Percentiles rank a stretch among this genome's conserved stretches.
Conservation (phyloP, 1,284 basidiomycete genomes). For the Cryptococcus amylolentus region DNA sequence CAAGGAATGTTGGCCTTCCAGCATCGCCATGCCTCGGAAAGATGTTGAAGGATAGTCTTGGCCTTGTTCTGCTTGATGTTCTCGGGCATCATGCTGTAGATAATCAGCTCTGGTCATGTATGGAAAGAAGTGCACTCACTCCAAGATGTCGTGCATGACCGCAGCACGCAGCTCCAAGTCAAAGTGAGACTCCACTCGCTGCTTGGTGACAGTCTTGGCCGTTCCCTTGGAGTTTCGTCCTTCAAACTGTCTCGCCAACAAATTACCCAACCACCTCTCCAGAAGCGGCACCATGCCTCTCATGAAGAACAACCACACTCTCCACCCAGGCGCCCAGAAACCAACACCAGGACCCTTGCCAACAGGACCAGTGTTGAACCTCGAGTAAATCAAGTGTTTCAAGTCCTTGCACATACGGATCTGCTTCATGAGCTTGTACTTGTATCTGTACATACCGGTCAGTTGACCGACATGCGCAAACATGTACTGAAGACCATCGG, state of each 20-base stretch:
- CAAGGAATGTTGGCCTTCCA: constrained; percentile 93
- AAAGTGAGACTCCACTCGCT: constrained; percentile 97
- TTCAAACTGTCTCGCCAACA: constrained; percentile 97
- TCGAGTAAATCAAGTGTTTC: constrained; percentile 77
- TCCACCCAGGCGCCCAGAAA: constrained; percentile 99
- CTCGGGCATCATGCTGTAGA: constrained; percentile 79
- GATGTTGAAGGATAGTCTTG: constrained; percentile 95
- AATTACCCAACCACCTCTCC: constrained; percentile 95
- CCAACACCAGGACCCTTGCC: constrained; percentile 99
- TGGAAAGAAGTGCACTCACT: constrained; percentile 40
- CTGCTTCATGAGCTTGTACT: constrained; percentile 96
- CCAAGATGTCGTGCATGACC: constrained; percentile 98
- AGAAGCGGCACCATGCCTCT: constrained; percentile 96
- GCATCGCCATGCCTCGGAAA: constrained; percentile 97
- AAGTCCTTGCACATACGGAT: constrained; percentile 99
- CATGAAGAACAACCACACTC: constrained; percentile 99
- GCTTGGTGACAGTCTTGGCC: constrained; percentile 96
- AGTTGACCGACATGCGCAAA: constrained; percentile 96
- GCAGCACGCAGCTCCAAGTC: constrained; percentile 96
- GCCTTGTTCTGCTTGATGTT: constrained; percentile 98
- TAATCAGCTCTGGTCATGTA: constrained; percentile 1
- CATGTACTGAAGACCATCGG: constrained; percentile 97
- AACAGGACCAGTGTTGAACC: constrained; percentile 97
- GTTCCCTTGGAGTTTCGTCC: constrained; percentile 93
- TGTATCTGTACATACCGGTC: constrained; percentile 93